Base-by-base conservation (phyloP, 2,329 filamentous ascomycete species). In the Scleromitrula shiraiana region DNA sequence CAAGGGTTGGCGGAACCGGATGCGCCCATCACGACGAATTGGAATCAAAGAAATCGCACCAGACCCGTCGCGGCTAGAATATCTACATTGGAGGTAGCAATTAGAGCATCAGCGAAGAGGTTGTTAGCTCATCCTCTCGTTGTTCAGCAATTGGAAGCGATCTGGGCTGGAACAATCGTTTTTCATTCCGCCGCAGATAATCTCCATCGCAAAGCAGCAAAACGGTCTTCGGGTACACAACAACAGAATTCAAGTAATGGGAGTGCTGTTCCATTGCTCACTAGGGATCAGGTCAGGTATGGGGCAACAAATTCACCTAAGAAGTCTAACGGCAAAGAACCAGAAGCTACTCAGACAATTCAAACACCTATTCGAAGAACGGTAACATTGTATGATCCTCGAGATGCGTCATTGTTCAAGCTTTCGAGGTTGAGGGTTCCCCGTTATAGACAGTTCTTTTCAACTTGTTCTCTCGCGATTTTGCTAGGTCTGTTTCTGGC, bases 131-230 rank as follows among this genome's bases (percentile, higher is more conserved):
- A 96, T 62, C 90, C 91, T 0, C 73, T 96, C 3, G 89, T 96
- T 0, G 85, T 96, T 7, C 88, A 94, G 65, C 90, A 96, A 63
- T 74, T 97, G n/a, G 89, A 96, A 66, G 90, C 89, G 37, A 95
- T 97, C 53, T 97, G 91, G 91, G 91, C 88, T 17, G 91, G 91
- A 23, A 91, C 86, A 15, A 93, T 97, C 55, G 89, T 93, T 56
- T 96, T 97, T 62, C 89, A 95, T 66, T 93, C 88, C 2, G 81
- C 84, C 10, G 88, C 88, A 5, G 90, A 96, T 64, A 85, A 78
- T 55, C 70, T 96, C 20, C 91, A 96, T 64, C 62, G 59, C 7
- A 53, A 33, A 46, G 41, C 54, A 49, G 50, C 41, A 19, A 47
- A 46, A n/a, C 49, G 41, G 36, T 38, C 37, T 10, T 48, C 26